Base-by-base conservation (phyloP, 352 stramenopile species). In the Globisporangium paroecandrum region DNA sequence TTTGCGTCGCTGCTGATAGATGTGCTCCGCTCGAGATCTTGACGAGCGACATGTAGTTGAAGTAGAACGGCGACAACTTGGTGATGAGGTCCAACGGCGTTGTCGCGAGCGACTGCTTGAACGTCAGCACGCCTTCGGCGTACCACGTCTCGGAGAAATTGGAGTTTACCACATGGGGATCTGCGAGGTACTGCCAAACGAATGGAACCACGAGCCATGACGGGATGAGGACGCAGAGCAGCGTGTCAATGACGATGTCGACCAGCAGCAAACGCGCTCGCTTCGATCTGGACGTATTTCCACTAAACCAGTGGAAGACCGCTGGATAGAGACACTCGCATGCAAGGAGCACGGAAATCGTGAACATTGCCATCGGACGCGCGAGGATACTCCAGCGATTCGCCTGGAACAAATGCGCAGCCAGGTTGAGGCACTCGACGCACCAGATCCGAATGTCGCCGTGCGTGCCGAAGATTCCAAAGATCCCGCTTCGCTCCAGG, bases 391-490 rank as follows among this genome's bases (percentile, higher is more conserved):
- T 60, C 49, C 61, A 66, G 49, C 61, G 61, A 25, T 6, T 53
- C 6, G 27, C 61, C 24, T 66, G 61, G 13, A 66, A 38, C 47
- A 66, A 13, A 22, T 66, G 61, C n/a, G 61, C 49, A 5, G 22
- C 49, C 20, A 66, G 61, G 32, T 66, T 66, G 32, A 66, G 61
- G 47, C 29, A 66, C 32, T 66, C 61, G 49, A 66, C 32, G 32
- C 49, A 24, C 61, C 61, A 66, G 49, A 59, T 53, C 3, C 61
- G 32, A 13, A 59, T 25, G 61, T 66, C 49, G 47, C 61, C 61
- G 61, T 66, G 49, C 49, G 36, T 18, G 6, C 61, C 49, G 18
- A 66, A 66, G 47, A 66, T 66, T 1, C 61, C 49, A 29, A 60
- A 66, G 4, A 58, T 15, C 13, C 49, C 49, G n/a, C 22, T 24